Percentiles rank a stretch among this genome's conserved stretches.
Evolutionary conservation across 352 stramenopile genomes (phyloP).

Genomic region (Ophiocytium majus): DNA sequence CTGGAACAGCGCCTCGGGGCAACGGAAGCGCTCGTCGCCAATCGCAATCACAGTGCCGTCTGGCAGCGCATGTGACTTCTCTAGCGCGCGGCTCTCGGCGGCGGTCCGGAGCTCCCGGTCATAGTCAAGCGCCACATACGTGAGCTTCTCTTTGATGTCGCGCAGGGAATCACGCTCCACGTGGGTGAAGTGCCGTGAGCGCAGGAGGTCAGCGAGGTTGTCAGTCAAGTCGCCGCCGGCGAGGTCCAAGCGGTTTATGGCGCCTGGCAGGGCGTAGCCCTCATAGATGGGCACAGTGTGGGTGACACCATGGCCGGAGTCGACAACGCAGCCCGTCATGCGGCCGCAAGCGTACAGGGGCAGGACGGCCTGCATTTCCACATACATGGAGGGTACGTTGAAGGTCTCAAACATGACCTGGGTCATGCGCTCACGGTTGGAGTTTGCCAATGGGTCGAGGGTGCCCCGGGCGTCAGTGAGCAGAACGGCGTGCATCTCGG

Average conservation of each 20-base stretch:
- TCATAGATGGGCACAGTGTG: slow-evolving; percentile 93
- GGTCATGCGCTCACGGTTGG: slow-evolving; percentile 84
- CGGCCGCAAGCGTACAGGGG: slow-evolving; percentile 81
- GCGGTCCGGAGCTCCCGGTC: slow-evolving; percentile 89
- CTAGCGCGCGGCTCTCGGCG: slow-evolving; percentile 75
- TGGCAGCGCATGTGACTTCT: slow-evolving; percentile 94
- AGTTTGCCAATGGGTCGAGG: too few relatives aligned
- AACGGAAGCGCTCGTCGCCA: slow-evolving; percentile 89
- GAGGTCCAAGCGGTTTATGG: slow-evolving; percentile 82
- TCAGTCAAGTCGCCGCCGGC: slow-evolving; percentile 82
- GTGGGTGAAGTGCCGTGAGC: slow-evolving; percentile 87
- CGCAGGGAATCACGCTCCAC: slow-evolving; percentile 90
- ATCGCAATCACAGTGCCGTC: slow-evolving; percentile 96
- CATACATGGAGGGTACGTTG: slow-evolving; percentile 96
- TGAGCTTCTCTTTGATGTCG: slow-evolving; percentile 97
- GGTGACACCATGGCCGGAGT: slow-evolving; percentile 85
- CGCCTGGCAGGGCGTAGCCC: slow-evolving; percentile 83
- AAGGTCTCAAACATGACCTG: slow-evolving; percentile 99
- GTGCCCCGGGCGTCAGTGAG: slow-evolving; percentile 82
- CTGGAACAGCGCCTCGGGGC: slow-evolving; percentile 92
- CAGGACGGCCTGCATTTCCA: slow-evolving; percentile 85
- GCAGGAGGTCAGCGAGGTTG: slow-evolving; percentile 94
- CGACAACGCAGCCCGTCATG: slow-evolving; percentile 80
- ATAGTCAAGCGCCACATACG: slow-evolving; percentile 88
- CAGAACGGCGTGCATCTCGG: slow-evolving; percentile 93